phyloP scores from a whole-genome alignment of 345 rosid genomes.

The Alliaria petiolata region DNA sequence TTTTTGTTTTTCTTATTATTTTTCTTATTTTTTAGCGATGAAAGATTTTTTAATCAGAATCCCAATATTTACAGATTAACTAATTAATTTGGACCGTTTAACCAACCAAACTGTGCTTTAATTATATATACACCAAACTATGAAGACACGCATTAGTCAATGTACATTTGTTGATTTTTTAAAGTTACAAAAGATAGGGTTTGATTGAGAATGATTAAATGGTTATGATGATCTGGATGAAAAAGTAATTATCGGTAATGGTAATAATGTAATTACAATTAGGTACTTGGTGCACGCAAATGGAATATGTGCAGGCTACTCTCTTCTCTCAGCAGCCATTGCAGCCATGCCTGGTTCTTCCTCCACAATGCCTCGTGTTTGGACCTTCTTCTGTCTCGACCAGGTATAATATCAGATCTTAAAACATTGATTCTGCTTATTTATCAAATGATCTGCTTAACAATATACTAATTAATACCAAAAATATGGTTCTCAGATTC shows the following conservation, averaged over 20 bases:
- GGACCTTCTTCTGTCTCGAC: conserved; percentile 90
- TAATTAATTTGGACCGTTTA: not conserved
- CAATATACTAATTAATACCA: not conserved
- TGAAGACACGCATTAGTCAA: not conserved
- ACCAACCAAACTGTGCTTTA: not conserved
- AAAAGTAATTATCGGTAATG: not conserved
- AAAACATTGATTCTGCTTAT: not conserved
- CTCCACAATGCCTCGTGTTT: conserved; percentile 60
- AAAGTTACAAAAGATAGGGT: no score
- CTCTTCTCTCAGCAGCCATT: conserved; percentile 76
- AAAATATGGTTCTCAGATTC: conserved; percentile 35
- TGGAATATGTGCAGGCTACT: conserved; percentile 96
- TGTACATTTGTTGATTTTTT: not conserved
- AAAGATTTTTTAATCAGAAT: not conserved
- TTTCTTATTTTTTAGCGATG: no score
- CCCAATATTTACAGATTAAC: not conserved
- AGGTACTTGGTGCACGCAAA: conserved; percentile 95
- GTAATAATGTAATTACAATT: not conserved
- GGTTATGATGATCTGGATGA: not conserved
- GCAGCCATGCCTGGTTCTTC: conserved; percentile 69
- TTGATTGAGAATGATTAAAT: no score
- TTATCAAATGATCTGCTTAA: not conserved
- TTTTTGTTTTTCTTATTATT: no score
- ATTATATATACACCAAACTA: not conserved
- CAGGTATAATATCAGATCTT: conserved; percentile 40